Base-by-base conservation (phyloP, 495 filamentous ascomycete species). In the Cercophora sp. region DNA sequence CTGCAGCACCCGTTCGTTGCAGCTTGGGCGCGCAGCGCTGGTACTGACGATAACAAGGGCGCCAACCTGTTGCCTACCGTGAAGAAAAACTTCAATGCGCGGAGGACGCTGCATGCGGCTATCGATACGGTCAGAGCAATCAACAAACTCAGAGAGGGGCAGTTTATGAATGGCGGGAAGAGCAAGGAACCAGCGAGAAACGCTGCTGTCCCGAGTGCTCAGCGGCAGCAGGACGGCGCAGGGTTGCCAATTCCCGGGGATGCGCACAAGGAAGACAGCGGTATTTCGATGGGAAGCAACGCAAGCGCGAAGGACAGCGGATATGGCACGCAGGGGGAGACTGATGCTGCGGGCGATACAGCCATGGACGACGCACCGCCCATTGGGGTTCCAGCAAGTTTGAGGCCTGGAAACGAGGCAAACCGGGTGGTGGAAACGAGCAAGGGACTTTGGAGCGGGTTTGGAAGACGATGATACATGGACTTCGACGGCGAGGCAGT, bases 21-120 rank as follows among this genome's bases (percentile, higher is more conserved):
- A 32, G 86, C 74, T 37, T 74, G 75, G 61, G 54, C 60, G 18
- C 48, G 50, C 26, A 45, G 39, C 5, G 66, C 62, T 42, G 58
- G 70, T 16, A 68, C 70, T 10, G 69, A 65, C 66, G 90, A 93
- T 60, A 48, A 15, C 5, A 91, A 91, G 57, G 93, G 96, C 68
- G 75, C 81, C 42, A 93, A 98, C 72, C 75, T 98, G 47, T 74
- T 97, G 54, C 93, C 93, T 1, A 87, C 85, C 2, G 88, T 98
- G 56, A 94, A 94, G 81, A 96, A 96, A 84, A 98, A 98, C 72
- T 98, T 98, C 78, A 98, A 98, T 59, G 93, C 93, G 6, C 78
- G 92, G 24, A 78, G 91, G 51, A 97, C 92, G 8, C 77, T 98
- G 46, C 93, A 97, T 70, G 91, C 91, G 10, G 93, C 93, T 23